Conservation (phyloP, 495 filamentous ascomycete genomes). For the Aspergillus mulundensis region DNA sequence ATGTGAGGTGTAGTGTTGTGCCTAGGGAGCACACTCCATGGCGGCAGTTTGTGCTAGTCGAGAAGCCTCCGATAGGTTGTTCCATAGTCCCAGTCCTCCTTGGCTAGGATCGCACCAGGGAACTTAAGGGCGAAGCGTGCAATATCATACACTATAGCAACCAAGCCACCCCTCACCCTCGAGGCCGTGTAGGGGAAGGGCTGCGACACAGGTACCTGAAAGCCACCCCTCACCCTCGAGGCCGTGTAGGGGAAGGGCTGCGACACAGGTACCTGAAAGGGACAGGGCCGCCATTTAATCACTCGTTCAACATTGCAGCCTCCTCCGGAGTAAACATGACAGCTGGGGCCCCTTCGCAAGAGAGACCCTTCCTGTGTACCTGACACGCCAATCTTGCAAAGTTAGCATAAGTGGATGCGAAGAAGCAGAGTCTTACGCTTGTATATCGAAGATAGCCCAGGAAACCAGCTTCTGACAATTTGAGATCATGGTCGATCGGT, state of each 20-base stretch:
- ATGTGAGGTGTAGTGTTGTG: conserved; percentile 19
- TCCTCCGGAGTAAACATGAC: conserved; percentile 16
- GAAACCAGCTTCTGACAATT: conserved; percentile 23
- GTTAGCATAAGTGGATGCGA: conserved; percentile 4
- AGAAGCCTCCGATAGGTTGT: conserved; percentile 10
- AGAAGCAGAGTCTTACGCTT: conserved; percentile 15
- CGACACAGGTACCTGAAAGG: conserved; percentile 7
- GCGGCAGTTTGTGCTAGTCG: conserved; percentile 12
- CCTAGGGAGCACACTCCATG: conserved; percentile 11
- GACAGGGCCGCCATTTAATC: conserved; percentile 14
- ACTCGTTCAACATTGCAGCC: conserved; percentile 18
- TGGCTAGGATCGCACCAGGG: neutral
- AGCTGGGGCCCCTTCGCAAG: conserved; percentile 17
- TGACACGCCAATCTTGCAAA: conserved; percentile 20
- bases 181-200: conserved; percentile 17
- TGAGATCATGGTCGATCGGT: neutral
- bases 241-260: conserved; percentile 16
- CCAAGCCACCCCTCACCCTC: conserved; percentile 14
- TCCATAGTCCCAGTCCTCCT: conserved; percentile 16
- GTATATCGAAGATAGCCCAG: conserved; percentile 25
- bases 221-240: conserved; percentile 10
- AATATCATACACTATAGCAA: conserved; percentile 17
- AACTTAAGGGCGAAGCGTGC: conserved; percentile 16
- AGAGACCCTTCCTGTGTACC: conserved; percentile 21
- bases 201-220: too few relatives aligned